Conservation (phyloP, 805 yeast genomes). For the Saccharomyces kudriavzevii region DNA sequence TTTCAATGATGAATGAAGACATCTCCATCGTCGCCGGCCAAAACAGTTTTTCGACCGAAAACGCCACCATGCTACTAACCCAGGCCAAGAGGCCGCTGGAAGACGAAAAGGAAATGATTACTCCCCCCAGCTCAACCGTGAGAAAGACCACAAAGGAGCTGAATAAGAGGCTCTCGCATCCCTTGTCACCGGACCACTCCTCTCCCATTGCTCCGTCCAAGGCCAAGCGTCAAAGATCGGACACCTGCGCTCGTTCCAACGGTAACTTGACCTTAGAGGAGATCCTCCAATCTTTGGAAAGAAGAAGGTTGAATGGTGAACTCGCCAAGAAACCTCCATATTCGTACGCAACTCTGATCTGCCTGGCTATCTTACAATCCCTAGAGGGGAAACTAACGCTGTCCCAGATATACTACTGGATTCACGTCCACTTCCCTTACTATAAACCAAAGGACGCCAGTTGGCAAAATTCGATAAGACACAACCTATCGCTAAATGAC, state of each 20-base stretch:
- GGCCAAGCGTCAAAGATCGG: constrained; percentile 25
- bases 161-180: constrained; percentile 6
- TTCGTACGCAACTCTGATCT: constrained; percentile 83
- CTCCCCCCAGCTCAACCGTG: constrained; percentile 27
- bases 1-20: not conserved
- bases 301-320: constrained; percentile 11
- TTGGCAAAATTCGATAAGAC: constrained; percentile 97
- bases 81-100: not conserved
- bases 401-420: constrained; percentile 88
- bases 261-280: constrained; percentile 27
- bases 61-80: not conserved
- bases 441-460: constrained; percentile 83
- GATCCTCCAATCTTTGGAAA: constrained; percentile 20
- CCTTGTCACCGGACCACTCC: constrained; percentile 27
- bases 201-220: constrained; percentile 26
- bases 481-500: constrained; percentile 84
- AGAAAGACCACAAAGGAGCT: constrained; percentile 7
- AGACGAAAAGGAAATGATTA: constrained; percentile 13
- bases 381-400: constrained; percentile 49
- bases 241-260: constrained; percentile 24
- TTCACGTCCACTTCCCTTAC: constrained; percentile 72
- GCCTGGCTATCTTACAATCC: constrained; percentile 18
- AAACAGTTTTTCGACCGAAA: not conserved
- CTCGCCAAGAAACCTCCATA: constrained; percentile 67
- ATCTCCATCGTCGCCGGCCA: not conserved